Base-by-base conservation (phyloP, 306 rosid species). In the Purshia tridentata region DNA sequence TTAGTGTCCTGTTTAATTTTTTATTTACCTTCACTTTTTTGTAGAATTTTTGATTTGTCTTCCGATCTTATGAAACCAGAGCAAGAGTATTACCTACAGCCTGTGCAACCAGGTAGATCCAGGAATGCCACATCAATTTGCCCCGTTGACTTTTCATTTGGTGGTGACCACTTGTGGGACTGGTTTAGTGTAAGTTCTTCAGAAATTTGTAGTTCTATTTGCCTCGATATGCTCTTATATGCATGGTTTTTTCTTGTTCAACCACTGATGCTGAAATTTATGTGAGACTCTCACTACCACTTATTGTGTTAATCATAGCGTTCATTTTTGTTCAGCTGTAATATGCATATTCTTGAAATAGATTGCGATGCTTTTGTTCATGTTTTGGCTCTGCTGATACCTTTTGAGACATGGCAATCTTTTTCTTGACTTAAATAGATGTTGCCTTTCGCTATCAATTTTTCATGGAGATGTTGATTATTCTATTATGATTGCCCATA, bases 111-210 rank as follows among this genome's bases (percentile, higher is more conserved):
- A 51, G 96, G 96, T 73, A 84, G 86, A 83, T 89, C 87, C 46
- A 88, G 85, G 81, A 89, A 67, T 83, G 97, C 97, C 72, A 81
- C 99, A 66, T 91, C 97, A 71, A 80, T 91, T 80, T 90, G 96
- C 78, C 95, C 98, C 0, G 96, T 86, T 72, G 96, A 87, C 79
- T 94, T 94, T 86, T 91, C 95, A 69, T 94, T 91, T 87, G 99
- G 99, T 50, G 91, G 89, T 20, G 95, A 87, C 66, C 99, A 94
- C 86, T 83, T 94, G 81, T 94, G 99, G 99, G 99, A 94, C 82
- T 83, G 81, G 69, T 90, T 94, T 75, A 89, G 91, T 76, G 99
- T 94, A 86, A 88, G 97, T 87, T 80, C 50, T 53, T 23, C 60
- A 63, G 74, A 52, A 69, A 73, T 51, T 66, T 78, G 52, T 78